phyloP scores from a whole-genome alignment of 2,329 filamentous ascomycete species.

The Chaetomium globosum region DNA sequence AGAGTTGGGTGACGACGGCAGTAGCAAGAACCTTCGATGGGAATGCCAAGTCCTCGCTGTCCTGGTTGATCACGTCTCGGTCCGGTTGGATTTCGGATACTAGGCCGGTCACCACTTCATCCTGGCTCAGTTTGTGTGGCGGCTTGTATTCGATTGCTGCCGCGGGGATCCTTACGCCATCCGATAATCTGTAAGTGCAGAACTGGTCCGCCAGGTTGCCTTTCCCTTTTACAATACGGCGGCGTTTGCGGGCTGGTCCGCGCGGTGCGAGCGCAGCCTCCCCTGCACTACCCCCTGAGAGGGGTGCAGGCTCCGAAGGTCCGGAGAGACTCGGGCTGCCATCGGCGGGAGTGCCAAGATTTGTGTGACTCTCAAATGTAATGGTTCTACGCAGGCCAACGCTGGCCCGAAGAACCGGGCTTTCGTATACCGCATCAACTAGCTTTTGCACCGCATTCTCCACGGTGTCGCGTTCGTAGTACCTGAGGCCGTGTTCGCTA shows the following conservation, averaged over 20 bases:
- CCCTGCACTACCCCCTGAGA: constrained; percentile 19
- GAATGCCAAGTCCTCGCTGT: constrained; percentile 40
- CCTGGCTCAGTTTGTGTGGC: constrained; percentile 43
- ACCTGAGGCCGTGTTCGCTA: constrained; percentile 43
- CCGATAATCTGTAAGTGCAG: constrained; percentile 37
- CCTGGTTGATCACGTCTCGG: constrained; percentile 41
- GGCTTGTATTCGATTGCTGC: constrained; percentile 46
- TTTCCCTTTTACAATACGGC: constrained; percentile 31
- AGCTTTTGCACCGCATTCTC: constrained; percentile 43
- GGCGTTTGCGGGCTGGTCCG: constrained; percentile 20
- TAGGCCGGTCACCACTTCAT: constrained; percentile 43
- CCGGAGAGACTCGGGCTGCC: constrained; percentile 36
- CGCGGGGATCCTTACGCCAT: constrained; percentile 35
- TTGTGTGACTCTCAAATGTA: constrained; percentile 46
- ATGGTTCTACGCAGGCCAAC: constrained; percentile 43
- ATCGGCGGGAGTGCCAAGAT: constrained; percentile 37
- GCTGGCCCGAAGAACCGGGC: constrained; percentile 37
- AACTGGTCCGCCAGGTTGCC: constrained; percentile 43
- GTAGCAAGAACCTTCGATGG: constrained; percentile 40
- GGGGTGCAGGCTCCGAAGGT: constrained; percentile 36
- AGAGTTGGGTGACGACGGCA: constrained; percentile 46
- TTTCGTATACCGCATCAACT: constrained; percentile 32
- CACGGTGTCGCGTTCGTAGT: constrained; percentile 43
- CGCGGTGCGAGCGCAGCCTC: constrained; percentile 22
- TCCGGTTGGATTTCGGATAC: constrained; percentile 42